Evolutionary conservation across 78 protist species (phyloP).

Genomic region (Planoprotostelium fungivorum): DNA sequence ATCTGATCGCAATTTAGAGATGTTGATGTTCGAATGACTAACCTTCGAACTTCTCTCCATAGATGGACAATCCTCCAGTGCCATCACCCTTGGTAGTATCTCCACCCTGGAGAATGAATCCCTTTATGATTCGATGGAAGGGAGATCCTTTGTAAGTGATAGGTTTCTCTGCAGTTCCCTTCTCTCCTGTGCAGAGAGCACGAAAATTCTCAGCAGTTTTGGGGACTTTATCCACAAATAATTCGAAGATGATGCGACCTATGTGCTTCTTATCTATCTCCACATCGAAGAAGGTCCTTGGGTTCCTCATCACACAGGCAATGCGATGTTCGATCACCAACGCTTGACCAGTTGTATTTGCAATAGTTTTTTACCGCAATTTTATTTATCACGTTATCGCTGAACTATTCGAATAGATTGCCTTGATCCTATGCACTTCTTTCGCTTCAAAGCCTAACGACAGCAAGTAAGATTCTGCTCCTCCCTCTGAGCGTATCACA

Average conservation of each 20-base stretch:
- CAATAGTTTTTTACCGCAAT: too few species aligned
- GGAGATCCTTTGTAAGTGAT: conserved; percentile 74
- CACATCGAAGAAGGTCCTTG: conserved; percentile 61
- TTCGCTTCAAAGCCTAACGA: neutral
- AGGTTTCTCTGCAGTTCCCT: conserved; percentile 56
- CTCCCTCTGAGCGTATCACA: neutral
- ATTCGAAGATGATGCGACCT: conserved; percentile 72
- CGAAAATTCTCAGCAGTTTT: conserved; percentile 80
- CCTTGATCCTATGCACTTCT: too few species aligned
- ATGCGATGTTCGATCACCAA: too few species aligned
- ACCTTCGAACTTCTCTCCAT: conserved; percentile 74
- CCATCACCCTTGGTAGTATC: conserved; percentile 92
- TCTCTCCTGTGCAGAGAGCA: conserved; percentile 80
- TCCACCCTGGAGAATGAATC: conserved; percentile 82
- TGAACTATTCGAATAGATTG: too few species aligned
- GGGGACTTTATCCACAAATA: conserved; percentile 57
- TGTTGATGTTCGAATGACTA: neutral
- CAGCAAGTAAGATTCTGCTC: neutral
- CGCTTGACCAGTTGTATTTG: too few species aligned
- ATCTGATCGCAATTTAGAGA: conserved; percentile 12
- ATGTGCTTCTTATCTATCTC: conserved; percentile 35
- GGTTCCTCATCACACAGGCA: conserved; percentile 21
- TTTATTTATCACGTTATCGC: too few species aligned
- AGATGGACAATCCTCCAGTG: conserved; percentile 96
- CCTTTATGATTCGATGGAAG: conserved; percentile 90